Base-by-base conservation (phyloP, 2,329 filamentous ascomycete species). In the Tolypocladium sp. region DNA sequence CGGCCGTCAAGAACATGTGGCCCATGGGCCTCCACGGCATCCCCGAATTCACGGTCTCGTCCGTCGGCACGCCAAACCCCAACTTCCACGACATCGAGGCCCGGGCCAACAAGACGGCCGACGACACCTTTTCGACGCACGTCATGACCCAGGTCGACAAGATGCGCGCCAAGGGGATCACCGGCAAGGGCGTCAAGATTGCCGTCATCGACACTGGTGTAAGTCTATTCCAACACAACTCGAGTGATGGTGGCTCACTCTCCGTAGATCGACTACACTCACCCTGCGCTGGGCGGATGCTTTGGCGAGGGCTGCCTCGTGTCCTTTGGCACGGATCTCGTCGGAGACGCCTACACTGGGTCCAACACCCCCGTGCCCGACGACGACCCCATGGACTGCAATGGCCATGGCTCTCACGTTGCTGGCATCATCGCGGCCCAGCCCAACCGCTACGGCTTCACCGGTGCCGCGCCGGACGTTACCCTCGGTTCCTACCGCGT, bases 251-350 rank as follows among this genome's bases (percentile, higher is more conserved):
- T 58, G 17, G 35, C 27, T 7, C 20, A 2, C 41, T 5, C n/a
- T 49, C n/a, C 0, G 17, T 41, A 80, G 78, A 72, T 86, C 53
- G 84, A 88, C 67, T 88, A 87, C 66, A 78, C 72, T 0, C 85
- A 88, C 64, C 81, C 83, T 2, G 82, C 82, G 27, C 78, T 88
- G 0, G 86, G 86, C 17, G 55, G 77, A 7, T 76, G 78, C 57
- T 80, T 79, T 61, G 79, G 79, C 4, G 27, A 54, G 30, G 77
- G 76, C 0, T 79, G 71, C 62, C 70, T 79, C 15, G 74, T 82
- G 10, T 69, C 71, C 7, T 71, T 70, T 58, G 79, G 79, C 2
- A 72, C 69, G 37, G 78, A 80, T 46, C 67, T 80, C 55, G 71
- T 76, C 3, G 76, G 76, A 12, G 74, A 79, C 58, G 57, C 12